A percentile compares a stretch with the other conserved stretches of the same genome.
Conservation (phyloP, 192 early-diverging fungal species). For the Entrophospora sp. region DNA sequence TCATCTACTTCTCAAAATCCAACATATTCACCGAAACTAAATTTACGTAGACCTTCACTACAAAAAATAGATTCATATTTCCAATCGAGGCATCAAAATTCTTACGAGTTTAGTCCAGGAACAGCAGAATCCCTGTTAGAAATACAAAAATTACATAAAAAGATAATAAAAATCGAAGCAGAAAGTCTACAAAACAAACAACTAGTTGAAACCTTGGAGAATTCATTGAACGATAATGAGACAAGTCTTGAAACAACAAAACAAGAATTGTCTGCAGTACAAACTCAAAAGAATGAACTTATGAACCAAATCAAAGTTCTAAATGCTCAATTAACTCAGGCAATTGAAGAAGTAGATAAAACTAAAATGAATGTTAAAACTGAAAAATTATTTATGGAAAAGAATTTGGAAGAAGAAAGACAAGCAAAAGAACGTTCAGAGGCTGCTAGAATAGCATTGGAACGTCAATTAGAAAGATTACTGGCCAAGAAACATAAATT, state of each 20-base stretch:
- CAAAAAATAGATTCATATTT: too few relatives aligned
- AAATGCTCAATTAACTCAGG: slow-evolving; percentile 26
- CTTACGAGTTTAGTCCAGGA: too few relatives aligned
- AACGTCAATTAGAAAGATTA: slow-evolving; percentile 44
- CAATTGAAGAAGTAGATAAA: slow-evolving; percentile 22
- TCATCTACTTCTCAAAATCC: not conserved
- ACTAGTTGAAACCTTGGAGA: slow-evolving; percentile 28
- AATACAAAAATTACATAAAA: slow-evolving; percentile 25
- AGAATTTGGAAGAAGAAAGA: slow-evolving; percentile 31
- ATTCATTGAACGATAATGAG: slow-evolving; percentile 36
- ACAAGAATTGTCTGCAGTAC: slow-evolving; percentile 25
- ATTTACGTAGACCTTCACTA: not conserved
- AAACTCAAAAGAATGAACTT: slow-evolving; percentile 25
- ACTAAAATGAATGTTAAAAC: slow-evolving; percentile 17
- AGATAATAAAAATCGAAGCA: slow-evolving; percentile 26
- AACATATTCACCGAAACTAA: not conserved
- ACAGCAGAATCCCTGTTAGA: slow-evolving; percentile 14
- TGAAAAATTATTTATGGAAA: slow-evolving; percentile 30
- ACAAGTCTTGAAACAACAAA: slow-evolving; percentile 25
- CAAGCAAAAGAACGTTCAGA: slow-evolving; percentile 42
- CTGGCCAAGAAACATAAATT: slow-evolving; percentile 47
- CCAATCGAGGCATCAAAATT: too few relatives aligned
- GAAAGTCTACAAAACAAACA: slow-evolving; percentile 28
- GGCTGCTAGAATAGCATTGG: slow-evolving; percentile 34
- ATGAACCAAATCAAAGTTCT: slow-evolving; percentile 28